Base-by-base conservation (phyloP, 1,284 basidiomycete species). In the Inonotus obliquus region DNA sequence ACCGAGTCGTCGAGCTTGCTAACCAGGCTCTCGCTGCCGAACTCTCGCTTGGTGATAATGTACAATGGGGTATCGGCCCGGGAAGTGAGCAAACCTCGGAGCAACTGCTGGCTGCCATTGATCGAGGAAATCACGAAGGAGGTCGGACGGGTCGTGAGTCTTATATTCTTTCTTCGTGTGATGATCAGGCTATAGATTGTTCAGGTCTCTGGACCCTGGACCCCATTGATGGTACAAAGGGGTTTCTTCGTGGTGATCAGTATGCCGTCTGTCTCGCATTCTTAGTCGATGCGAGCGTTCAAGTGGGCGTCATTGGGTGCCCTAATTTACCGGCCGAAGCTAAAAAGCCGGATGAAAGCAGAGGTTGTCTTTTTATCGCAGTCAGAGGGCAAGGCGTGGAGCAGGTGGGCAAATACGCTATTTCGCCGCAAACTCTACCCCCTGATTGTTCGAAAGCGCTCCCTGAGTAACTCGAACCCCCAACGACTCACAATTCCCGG, bases 251-350 rank as follows among this genome's bases (percentile, higher is more conserved):
- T 23, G 94, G 95, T 11, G 96, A 93, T 60, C 97, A 99, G 74
- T 99, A 96, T 71, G 96, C 96, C 4, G 94, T 99, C 29, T 99
- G 96, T 75, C 80, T 99, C 32, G 92, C 94, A 0, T 81, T 99
- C 63, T 85, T 99, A 68, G 82, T 94, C 60, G 87, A 98, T 68
- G 85, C 92, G 0, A 73, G 87, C 62, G 93, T 96, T 45, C 81
- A 93, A 69, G 80, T 98, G 13, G 96, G 95, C 21, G 88, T 97
- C 21, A 94, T 98, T 70, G 96, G 96, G 4, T 98, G 96, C 73
- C 96, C 96, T 0, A 99, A 99, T 75, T 80, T 99, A 25, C 89
- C 86, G n/a, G 72, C 82, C 23, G 78, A 85, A 66, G 78, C 81
- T 1, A 72, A 79, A 0, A 75, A 83, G 53, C 81, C 87, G 1